phyloP scores from a whole-genome alignment of 2,329 filamentous ascomycete species.

The Talaromyces sp. region DNA sequence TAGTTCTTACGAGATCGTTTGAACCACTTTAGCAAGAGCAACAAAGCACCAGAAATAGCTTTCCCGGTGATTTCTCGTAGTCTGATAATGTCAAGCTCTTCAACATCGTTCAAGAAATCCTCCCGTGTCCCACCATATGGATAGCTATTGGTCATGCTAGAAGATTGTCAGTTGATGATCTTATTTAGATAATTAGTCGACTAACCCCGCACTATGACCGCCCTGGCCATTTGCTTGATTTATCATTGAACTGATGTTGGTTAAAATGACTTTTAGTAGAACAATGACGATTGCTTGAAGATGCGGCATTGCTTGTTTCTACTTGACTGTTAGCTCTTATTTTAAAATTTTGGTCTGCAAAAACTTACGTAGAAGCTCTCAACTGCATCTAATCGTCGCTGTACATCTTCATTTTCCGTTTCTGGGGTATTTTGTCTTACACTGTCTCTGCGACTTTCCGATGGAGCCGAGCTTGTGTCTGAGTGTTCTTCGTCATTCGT shows the following conservation, averaged over 20 bases:
- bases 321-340: not conserved
- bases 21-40: slow-evolving; percentile 93
- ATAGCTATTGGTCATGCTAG: slow-evolving; percentile 26
- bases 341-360: not conserved
- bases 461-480: slow-evolving; percentile 27
- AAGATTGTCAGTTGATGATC: slow-evolving; percentile 23
- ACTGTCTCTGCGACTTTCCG: slow-evolving; percentile 21
- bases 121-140: slow-evolving; percentile 24
- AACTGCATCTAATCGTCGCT: slow-evolving; percentile 64
- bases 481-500: slow-evolving; percentile 43
- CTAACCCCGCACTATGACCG: slow-evolving; percentile 43
- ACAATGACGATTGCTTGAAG: slow-evolving; percentile 92
- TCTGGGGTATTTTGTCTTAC: slow-evolving; percentile 24
- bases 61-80: slow-evolving; percentile 85
- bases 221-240: slow-evolving; percentile 52
- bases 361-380: slow-evolving; percentile 79
- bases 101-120: slow-evolving; percentile 46
- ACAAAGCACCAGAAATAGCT: slow-evolving; percentile 81
- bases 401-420: slow-evolving; percentile 38
- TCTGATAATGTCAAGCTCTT: slow-evolving; percentile 78
- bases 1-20: slow-evolving; percentile 77
- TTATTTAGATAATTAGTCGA: not conserved
- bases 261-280: slow-evolving; percentile 79
- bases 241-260: slow-evolving; percentile 82
- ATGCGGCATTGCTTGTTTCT: slow-evolving; percentile 75